Conservation (phyloP, 75 land plant species). For the Pinus albicaulis region DNA sequence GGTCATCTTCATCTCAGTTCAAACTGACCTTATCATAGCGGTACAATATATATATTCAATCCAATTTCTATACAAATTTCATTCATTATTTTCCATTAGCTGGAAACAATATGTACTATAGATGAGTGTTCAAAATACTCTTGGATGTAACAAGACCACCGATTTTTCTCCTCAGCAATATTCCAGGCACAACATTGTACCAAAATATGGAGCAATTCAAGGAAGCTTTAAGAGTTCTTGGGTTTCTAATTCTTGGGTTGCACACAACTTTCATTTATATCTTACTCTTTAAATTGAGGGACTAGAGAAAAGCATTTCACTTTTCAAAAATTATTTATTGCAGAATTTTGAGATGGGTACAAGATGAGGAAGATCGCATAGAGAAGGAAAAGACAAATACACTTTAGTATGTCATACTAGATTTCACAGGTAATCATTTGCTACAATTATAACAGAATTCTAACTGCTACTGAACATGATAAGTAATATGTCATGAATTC, state of each 20-base stretch:
- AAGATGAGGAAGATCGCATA: conserved; percentile 67
- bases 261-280: neutral
- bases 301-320: neutral
- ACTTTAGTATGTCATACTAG: conserved; percentile 71
- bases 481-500: no score
- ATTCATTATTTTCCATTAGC: no score
- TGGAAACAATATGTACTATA: neutral
- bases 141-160: conserved; percentile 90
- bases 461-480: no score
- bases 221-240: conserved; percentile 59
- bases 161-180: conserved; percentile 65
- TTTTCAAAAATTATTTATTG: neutral
- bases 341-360: conserved; percentile 69
- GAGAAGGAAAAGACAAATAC: conserved; percentile 19
- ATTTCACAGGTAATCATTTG: conserved; percentile 63
- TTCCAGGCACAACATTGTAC: conserved; percentile 70
- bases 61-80: neutral
- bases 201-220: conserved; percentile 57
- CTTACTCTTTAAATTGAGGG: neutral
- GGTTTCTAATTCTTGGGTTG: conserved; percentile 73
- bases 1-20: conserved; percentile 37
- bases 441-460: neutral
- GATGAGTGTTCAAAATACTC: conserved; percentile 63
- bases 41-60: conserved; percentile 13
- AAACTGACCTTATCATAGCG: conserved; percentile 43